Base-by-base conservation (phyloP, 495 filamentous ascomycete species). In the Penicillium parvum region DNA sequence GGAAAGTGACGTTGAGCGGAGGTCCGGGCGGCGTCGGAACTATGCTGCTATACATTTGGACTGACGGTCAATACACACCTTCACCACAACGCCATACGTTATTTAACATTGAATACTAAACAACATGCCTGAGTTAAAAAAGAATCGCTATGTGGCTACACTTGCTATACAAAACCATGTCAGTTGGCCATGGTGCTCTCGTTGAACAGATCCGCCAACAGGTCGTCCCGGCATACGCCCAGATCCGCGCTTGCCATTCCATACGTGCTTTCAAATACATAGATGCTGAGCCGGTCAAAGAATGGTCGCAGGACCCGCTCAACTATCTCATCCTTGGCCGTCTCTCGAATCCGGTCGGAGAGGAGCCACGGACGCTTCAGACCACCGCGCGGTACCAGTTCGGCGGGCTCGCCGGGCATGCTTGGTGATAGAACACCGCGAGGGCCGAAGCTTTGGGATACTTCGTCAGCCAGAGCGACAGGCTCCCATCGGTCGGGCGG, bases 251-350 rank as follows among this genome's bases (percentile, higher is more conserved):
- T 64, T 36, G 78, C 78, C 84, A 95, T 94, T 15, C 81, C 78
- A 58, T 97, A 98, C 30, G 86, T 94, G 18, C 81, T 83, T 67
- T 97, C 94, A 64, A 94, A 98, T 6, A 85, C 83, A 57, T 82
- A 86, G 37, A 97, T 95, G 53, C 89, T 95, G 44, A 98, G 67
- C 47, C 90, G 84, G 28, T 83, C 83, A 51, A 97, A 88, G 71
- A 95, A 97, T 0, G 94, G 92, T 49, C 84, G 75, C 44, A 97
- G 61, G 23, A 96, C 76, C 52, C 83, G 78, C 37, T 79, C 77
- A 19, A 86, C 76, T 45, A 91, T 66, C 61, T 88, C 81, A 50
- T 88, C 84, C 59, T 79, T 82, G 47, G 81, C 62, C 5, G 69
- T 65, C 47, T 72, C 61, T 28, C 71, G 61, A 38, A 70, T 70